A percentile compares a stretch with the other conserved stretches of the same genome.
phyloP scores from a whole-genome alignment of 345 rosid genomes.

The Odontarrhena argentea region DNA sequence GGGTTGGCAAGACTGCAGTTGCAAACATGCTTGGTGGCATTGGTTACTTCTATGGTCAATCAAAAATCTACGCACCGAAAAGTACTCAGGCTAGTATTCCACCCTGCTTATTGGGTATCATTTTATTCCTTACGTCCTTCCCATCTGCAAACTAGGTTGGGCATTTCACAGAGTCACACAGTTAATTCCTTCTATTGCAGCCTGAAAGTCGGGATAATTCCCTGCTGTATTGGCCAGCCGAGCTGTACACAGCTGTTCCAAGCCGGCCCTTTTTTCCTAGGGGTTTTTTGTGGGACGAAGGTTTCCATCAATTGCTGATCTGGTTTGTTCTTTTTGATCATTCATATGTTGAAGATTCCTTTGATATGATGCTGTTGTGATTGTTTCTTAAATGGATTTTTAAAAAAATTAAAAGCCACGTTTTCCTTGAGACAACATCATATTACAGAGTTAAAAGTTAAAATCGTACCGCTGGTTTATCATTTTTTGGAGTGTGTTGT shows the following conservation, averaged over 20 bases:
- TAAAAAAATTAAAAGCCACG: not conserved
- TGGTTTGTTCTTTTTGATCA: conserved; percentile 57
- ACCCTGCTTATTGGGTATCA: conserved; percentile 20
- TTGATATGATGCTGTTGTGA: conserved; percentile 13
- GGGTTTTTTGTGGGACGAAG: conserved; percentile 99
- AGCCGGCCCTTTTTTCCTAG: conserved; percentile 96
- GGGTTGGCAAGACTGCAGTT: conserved; percentile 83
- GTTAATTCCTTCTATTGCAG: conserved; percentile 54
- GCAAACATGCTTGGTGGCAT: conserved; percentile 94
- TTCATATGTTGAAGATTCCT: not conserved
- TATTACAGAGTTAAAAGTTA: conserved; percentile 29
- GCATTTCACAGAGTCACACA: conserved; percentile 42
- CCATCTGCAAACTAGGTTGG: conserved; percentile 13
- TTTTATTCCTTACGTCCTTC: not conserved
- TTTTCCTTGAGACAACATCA: not conserved
- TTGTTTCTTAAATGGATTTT: conserved; percentile 20
- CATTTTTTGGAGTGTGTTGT: conserved; percentile 15
- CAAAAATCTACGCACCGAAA: conserved; percentile 66
- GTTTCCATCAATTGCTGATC: conserved; percentile 93
- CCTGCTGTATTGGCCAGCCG: conserved; percentile 96
- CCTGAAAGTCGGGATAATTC: conserved; percentile 51
- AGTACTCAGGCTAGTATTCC: conserved; percentile 58
- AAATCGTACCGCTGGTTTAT: conserved; percentile 16
- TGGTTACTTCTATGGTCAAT: conserved; percentile 95
- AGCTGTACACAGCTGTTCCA: conserved; percentile 96